Conservation (phyloP, 2,329 filamentous ascomycete genomes). For the Tolypocladium amazonense region DNA sequence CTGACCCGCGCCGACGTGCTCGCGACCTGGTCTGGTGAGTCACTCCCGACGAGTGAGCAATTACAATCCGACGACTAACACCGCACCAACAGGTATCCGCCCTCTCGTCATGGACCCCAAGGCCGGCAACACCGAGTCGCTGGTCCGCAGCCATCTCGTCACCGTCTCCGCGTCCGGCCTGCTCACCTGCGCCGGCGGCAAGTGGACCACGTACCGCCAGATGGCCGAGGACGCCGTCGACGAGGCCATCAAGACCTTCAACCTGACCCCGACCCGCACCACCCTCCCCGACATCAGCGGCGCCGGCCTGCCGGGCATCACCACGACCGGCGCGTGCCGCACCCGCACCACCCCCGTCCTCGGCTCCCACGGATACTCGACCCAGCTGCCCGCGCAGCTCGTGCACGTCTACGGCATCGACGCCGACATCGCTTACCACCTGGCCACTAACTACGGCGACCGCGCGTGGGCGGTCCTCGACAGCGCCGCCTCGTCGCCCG, state of each 20-base stretch:
- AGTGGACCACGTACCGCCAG: slow-evolving; percentile 83
- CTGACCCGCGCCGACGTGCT: slow-evolving; percentile 67
- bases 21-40: slow-evolving; percentile 67
- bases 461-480: slow-evolving; percentile 62
- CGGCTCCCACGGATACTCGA: slow-evolving; percentile 61
- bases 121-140: slow-evolving; percentile 70
- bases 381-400: slow-evolving; percentile 21
- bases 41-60: too few relatives aligned
- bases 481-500: slow-evolving; percentile 30
- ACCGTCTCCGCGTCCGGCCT: slow-evolving; percentile 65
- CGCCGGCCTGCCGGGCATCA: slow-evolving; percentile 32
- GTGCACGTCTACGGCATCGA: slow-evolving; percentile 25
- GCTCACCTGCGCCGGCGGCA: slow-evolving; percentile 71
- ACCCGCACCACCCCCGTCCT: slow-evolving; percentile 64
- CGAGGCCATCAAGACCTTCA: slow-evolving; percentile 59
- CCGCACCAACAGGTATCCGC: slow-evolving; percentile 42
- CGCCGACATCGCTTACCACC: slow-evolving; percentile 28
- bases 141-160: slow-evolving; percentile 73
- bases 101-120: slow-evolving; percentile 73
- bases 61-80: neutral
- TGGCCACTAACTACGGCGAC: slow-evolving; percentile 31
- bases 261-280: slow-evolving; percentile 42
- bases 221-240: slow-evolving; percentile 84
- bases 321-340: slow-evolving; percentile 61
- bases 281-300: slow-evolving; percentile 55